A percentile compares a stretch with the other conserved stretches of the same genome.
These are phyloP conservation scores for Gaeumannomyces tritici DNA, from an alignment of 2,329 filamentous ascomycete species.

Conservation along the genomic window DNA sequence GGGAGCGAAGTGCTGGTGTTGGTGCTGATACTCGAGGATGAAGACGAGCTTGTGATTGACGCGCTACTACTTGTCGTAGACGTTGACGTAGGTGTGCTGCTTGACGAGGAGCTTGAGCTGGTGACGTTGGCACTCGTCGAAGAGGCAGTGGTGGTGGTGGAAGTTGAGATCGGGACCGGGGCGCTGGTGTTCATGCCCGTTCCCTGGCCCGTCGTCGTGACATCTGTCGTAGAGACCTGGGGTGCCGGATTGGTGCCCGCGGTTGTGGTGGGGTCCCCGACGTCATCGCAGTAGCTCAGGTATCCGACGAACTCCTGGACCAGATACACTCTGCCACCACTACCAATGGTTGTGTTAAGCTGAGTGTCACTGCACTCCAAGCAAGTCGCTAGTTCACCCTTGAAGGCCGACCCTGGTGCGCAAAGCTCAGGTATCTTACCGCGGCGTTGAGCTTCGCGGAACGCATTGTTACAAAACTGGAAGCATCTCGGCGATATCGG, in stretches of 20 bases:
- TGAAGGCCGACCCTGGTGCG: constrained; percentile 28
- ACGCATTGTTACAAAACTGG: constrained; percentile 39
- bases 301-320: constrained; percentile 31
- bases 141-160: not conserved
- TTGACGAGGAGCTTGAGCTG: not conserved
- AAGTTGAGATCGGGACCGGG: constrained; percentile 3
- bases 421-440: constrained; percentile 43
- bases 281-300: constrained; percentile 30
- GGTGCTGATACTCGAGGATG: not conserved
- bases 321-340: constrained; percentile 22
- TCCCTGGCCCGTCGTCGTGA: constrained; percentile 8
- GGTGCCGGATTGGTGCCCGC: not conserved
- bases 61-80: not conserved
- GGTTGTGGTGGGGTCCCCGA: constrained; percentile 1
- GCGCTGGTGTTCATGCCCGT: not conserved
- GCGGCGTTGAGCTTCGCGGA: constrained; percentile 29
- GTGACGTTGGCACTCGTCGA: not conserved
- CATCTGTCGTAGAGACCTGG: not conserved
- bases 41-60: not conserved
- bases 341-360: constrained; percentile 14
- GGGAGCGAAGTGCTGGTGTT: not conserved
- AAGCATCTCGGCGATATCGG: constrained; percentile 36
- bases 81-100: not conserved
- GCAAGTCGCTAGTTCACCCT: constrained; percentile 25
- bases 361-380: constrained; percentile 26